Evolutionary conservation across 371 early-diverging fungal genomes (phyloP).

Genomic region (Mucor lusitanicus): DNA sequence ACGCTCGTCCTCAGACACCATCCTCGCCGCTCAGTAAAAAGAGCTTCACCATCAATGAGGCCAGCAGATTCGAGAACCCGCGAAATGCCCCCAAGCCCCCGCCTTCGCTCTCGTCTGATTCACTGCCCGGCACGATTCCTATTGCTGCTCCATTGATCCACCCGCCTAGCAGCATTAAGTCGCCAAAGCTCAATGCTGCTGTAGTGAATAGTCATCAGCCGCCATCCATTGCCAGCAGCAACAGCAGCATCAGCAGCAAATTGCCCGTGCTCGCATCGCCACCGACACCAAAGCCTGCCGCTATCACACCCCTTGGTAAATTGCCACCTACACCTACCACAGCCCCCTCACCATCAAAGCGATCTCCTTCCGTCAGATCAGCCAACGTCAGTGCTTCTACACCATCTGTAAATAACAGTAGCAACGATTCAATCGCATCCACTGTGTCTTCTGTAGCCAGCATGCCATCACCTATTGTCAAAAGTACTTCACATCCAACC

Average conservation of each 20-base stretch:
- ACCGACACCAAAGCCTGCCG: neutral
- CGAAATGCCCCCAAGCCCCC: slow-evolving; percentile 42
- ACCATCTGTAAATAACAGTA: neutral
- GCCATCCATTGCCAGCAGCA: neutral
- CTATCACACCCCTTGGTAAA: slow-evolving; percentile 9
- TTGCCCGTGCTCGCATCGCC: neutral
- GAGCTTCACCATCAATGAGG: slow-evolving; percentile 13
- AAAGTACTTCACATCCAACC: neutral
- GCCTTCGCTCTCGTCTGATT: neutral
- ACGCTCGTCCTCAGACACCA: slow-evolving; percentile 12
- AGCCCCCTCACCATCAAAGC: neutral
- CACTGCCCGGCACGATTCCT: neutral
- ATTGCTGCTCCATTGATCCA: neutral
- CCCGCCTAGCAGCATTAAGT: neutral
- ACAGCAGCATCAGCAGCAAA: neutral
- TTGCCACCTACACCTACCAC: neutral
- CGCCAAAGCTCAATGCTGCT: neutral
- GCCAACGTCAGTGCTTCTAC: neutral
- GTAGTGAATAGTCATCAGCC: neutral
- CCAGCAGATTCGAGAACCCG: slow-evolving; percentile 34
- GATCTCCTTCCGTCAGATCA: neutral
- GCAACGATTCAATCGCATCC: slow-evolving; percentile 13
- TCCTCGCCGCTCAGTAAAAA: slow-evolving; percentile 20
- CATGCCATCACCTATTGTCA: slow-evolving; percentile 2
- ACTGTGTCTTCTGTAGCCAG: slow-evolving; percentile 15